Percentiles rank a stretch among this genome's conserved stretches.
phyloP scores from a whole-genome alignment of 768 basidiomycete genomes.

The Sarcodon aspratus region DNA sequence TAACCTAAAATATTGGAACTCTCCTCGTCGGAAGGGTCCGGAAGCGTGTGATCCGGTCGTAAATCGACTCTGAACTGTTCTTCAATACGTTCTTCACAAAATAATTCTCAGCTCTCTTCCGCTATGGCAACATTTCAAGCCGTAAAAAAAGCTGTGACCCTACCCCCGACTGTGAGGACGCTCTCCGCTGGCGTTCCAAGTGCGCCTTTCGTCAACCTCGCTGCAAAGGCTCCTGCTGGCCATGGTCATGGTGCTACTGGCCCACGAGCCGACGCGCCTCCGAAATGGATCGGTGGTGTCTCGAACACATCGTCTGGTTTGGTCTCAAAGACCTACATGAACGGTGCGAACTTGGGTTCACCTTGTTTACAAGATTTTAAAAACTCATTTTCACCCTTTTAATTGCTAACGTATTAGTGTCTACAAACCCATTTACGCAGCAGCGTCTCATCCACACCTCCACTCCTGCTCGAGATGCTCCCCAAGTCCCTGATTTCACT shows the following conservation, averaged over 20 bases:
- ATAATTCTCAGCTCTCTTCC: slow-evolving; percentile 7
- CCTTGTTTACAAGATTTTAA: not conserved
- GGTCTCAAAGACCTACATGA: slow-evolving; percentile 51
- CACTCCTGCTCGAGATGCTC: slow-evolving; percentile 51
- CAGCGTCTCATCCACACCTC: slow-evolving; percentile 76
- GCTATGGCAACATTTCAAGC: slow-evolving; percentile 62
- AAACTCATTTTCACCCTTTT: not conserved
- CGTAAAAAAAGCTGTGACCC: slow-evolving; percentile 73
- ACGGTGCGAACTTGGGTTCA: slow-evolving; percentile 32
- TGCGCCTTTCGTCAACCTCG: slow-evolving; percentile 66
- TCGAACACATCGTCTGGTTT: slow-evolving; percentile 39
- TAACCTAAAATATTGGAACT: too few species aligned
- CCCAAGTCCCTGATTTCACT: slow-evolving; percentile 83
- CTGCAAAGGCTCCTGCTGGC: slow-evolving; percentile 45
- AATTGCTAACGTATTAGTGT: slow-evolving; percentile 23
- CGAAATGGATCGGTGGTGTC: slow-evolving; percentile 53
- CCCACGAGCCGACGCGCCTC: slow-evolving; percentile 51
- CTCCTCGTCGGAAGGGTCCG: too few species aligned
- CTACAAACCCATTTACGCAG: slow-evolving; percentile 42
- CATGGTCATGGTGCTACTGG: slow-evolving; percentile 44
- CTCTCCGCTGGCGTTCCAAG: slow-evolving; percentile 72
- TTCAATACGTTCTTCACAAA: not conserved
- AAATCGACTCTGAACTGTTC: not conserved
- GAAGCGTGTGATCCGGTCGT: not conserved
- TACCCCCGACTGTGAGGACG: slow-evolving; percentile 71